phyloP scores from a whole-genome alignment of 2,329 filamentous ascomycete genomes.

The Chaetomiaceae sp. region DNA sequence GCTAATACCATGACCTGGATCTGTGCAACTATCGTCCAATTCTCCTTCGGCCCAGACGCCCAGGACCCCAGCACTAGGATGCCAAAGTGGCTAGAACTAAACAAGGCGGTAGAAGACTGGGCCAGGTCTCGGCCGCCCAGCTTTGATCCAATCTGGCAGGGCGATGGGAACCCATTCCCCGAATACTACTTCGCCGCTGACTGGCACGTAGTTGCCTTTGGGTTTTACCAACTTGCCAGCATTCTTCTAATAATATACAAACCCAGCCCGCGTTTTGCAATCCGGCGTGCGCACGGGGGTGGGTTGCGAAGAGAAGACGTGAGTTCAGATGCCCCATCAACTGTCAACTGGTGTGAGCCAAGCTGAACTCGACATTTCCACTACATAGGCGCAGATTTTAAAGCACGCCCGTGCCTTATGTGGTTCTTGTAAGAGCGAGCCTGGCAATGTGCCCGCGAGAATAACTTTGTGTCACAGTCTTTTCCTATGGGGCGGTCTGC shows the following conservation, averaged over 20 bases:
- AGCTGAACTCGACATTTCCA: no score
- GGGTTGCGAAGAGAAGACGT: not conserved
- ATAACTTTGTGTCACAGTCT: constrained; percentile 3
- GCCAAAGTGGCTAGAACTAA: not conserved
- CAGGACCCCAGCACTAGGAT: not conserved
- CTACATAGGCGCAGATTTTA: not conserved
- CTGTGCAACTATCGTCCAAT: constrained; percentile 1
- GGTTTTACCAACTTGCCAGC: not conserved
- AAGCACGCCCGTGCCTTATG: not conserved
- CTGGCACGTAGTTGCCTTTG: not conserved
- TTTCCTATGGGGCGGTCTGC: not conserved
- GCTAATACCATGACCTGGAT: constrained; percentile 3
- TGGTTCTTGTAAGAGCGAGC: constrained; percentile 1
- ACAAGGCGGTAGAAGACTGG: not conserved
- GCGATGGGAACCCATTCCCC: not conserved
- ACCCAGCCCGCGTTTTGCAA: not conserved
- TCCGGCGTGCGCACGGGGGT: not conserved
- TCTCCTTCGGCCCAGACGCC: not conserved
- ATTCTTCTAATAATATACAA: not conserved
- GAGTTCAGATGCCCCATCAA: not conserved
- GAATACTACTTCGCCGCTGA: constrained; percentile 1
- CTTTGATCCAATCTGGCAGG: constrained; percentile 1
- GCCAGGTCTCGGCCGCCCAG: not conserved
- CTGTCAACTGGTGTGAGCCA: no score
- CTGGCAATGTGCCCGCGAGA: constrained; percentile 1